phyloP scores from a whole-genome alignment of 768 basidiomycete genomes.

The Rhizopogon rudus region DNA sequence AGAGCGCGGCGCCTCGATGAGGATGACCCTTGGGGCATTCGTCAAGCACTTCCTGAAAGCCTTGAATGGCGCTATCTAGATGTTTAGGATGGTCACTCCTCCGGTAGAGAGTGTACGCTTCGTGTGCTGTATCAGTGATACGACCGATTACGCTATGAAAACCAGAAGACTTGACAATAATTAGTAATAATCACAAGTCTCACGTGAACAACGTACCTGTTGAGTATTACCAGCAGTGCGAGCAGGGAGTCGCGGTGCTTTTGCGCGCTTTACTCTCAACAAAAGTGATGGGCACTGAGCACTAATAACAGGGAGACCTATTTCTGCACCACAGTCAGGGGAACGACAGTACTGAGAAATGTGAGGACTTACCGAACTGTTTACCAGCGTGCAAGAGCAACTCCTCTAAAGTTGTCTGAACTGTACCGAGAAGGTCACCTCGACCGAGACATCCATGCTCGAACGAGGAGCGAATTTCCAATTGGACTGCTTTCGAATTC shows the following conservation, averaged over 20 bases:
- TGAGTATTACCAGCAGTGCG: too few species aligned
- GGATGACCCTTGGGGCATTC: not conserved
- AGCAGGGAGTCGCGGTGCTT: too few species aligned
- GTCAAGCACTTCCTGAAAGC: not conserved
- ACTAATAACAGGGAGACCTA: not conserved
- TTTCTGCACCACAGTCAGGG: not conserved
- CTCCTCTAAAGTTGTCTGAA: not conserved
- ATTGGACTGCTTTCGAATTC: not conserved
- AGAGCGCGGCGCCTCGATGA: not conserved
- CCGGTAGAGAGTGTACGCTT: not conserved
- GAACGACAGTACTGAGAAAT: not conserved
- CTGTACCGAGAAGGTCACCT: not conserved
- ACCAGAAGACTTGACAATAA: too few species aligned
- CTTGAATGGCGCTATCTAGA: not conserved
- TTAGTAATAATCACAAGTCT: too few species aligned
- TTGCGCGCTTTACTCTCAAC: not conserved
- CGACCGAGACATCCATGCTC: not conserved
- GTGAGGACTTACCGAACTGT: not conserved
- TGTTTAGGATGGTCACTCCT: not conserved
- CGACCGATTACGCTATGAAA: too few species aligned
- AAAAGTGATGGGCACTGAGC: not conserved
- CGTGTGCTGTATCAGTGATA: not conserved
- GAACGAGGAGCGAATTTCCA: not conserved
- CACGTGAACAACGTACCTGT: too few species aligned
- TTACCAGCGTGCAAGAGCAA: not conserved